Evolutionary conservation across 495 filamentous ascomycete genomes (phyloP).

Genomic region (Astrocystis sublimbata): DNA sequence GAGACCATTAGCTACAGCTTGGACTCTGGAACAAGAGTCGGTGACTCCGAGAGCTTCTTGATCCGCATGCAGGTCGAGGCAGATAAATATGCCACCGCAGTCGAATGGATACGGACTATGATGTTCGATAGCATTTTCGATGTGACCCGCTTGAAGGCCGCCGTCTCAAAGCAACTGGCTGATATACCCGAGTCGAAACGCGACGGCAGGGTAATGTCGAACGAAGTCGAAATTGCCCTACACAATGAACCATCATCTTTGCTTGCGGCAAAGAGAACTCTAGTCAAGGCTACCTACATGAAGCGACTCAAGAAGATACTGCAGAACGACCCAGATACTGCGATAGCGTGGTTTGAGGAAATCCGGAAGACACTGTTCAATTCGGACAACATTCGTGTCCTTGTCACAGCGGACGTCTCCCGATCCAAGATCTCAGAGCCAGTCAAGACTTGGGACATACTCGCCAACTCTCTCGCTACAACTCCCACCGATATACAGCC

Average conservation of each 20-base stretch:
- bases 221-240: constrained; percentile 78
- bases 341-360: constrained; percentile 73
- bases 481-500: constrained; percentile 41
- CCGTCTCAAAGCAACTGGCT: constrained; percentile 83
- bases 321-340: constrained; percentile 65
- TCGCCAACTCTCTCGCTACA: constrained; percentile 49
- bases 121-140: constrained; percentile 89
- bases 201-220: constrained; percentile 74
- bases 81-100: constrained; percentile 79
- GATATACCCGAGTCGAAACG: constrained; percentile 94
- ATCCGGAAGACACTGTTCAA: constrained; percentile 72
- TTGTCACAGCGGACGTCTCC: constrained; percentile 79
- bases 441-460: constrained; percentile 78
- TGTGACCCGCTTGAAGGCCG: constrained; percentile 71
- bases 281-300: constrained; percentile 87
- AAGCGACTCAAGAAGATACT: constrained; percentile 78
- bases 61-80: constrained; percentile 84
- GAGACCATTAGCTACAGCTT: constrained; percentile 85
- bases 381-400: constrained; percentile 78
- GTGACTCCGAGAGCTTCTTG: constrained; percentile 75
- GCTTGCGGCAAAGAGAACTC: constrained; percentile 71
- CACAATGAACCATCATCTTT: constrained; percentile 73
- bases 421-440: constrained; percentile 73
- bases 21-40: constrained; percentile 62
- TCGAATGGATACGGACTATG: constrained; percentile 84